Percentiles rank a stretch among this genome's conserved stretches.
These are phyloP conservation scores for Lactarius indigo DNA, from an alignment of 768 basidiomycete genomes.

Conservation along the genomic window DNA sequence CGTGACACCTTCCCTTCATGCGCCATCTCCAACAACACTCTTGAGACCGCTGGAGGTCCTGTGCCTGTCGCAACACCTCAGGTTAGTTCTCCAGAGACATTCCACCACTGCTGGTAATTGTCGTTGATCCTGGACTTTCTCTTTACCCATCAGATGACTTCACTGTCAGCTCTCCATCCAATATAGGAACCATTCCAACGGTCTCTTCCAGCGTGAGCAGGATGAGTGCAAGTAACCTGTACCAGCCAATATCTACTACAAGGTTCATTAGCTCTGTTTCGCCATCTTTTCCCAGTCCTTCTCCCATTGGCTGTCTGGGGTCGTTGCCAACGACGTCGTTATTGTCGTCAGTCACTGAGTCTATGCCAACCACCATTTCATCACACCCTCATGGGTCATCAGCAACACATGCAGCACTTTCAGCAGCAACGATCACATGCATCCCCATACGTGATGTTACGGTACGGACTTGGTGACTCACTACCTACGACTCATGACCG, in stretches of 20 bases:
- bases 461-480: too few species aligned
- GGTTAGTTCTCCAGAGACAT: constrained; percentile 2
- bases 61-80: constrained; percentile 1
- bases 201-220: constrained; percentile 1
- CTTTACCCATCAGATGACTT: not conserved
- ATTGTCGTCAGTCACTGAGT: constrained; percentile 19
- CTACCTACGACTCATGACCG: too few species aligned
- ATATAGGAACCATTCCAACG: not conserved
- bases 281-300: constrained; percentile 27
- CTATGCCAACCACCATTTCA: constrained; percentile 20
- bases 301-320: constrained; percentile 27
- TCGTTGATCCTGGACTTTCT: not conserved
- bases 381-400: too few species aligned
- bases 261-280: constrained; percentile 5
- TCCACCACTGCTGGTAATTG: not conserved
- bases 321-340: constrained; percentile 29
- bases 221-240: not conserved
- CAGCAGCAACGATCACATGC: too few species aligned
- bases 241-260: constrained; percentile 6
- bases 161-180: constrained; percentile 4
- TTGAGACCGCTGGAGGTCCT: too few species aligned
- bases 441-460: too few species aligned
- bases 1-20: too few species aligned
- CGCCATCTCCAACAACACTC: too few species aligned
- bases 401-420: too few species aligned